Conservation (phyloP, 2,329 filamentous ascomycete species). For the Emmonsia crescens region DNA sequence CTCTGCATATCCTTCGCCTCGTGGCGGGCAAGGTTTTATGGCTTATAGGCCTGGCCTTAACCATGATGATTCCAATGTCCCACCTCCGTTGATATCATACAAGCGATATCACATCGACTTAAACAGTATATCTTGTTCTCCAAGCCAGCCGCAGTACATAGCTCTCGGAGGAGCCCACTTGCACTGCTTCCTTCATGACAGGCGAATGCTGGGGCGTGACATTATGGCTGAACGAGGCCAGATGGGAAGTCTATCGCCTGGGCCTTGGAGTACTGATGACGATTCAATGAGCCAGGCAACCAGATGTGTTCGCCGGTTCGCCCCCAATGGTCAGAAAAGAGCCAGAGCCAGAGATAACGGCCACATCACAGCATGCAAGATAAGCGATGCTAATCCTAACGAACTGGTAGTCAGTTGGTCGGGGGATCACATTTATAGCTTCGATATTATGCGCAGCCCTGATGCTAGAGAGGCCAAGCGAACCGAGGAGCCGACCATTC, state of each 20-base stretch:
- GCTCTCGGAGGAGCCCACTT: conserved; percentile 57
- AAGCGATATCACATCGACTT: conserved; percentile 52
- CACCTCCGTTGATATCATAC: conserved; percentile 56
- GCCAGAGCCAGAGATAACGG: conserved; percentile 41
- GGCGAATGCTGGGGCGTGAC: conserved; percentile 56
- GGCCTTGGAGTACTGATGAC: conserved; percentile 38
- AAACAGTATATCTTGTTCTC: conserved; percentile 58
- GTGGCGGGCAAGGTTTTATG: conserved; percentile 35
- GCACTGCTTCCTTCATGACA: conserved; percentile 58
- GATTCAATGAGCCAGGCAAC: conserved; percentile 50
- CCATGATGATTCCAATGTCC: conserved; percentile 42
- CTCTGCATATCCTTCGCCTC: conserved; percentile 48
- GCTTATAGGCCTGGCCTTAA: conserved; percentile 29
- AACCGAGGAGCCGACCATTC: conserved; percentile 17
- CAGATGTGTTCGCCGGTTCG: conserved; percentile 55
- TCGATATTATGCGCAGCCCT: conserved; percentile 50
- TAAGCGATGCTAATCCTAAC: conserved; percentile 57
- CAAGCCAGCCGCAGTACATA: conserved; percentile 58
- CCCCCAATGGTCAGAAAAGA: conserved; percentile 47
- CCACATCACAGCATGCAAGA: conserved; percentile 61
- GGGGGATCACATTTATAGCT: conserved; percentile 55
- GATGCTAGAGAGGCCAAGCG: conserved; percentile 40
- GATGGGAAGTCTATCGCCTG: conserved; percentile 30
- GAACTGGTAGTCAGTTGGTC: conserved; percentile 60
- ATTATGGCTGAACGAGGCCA: conserved; percentile 43